Percentiles rank a stretch among this genome's conserved stretches.
Evolutionary conservation across 768 basidiomycete species (phyloP).

Genomic region (Termitomyces sp.): DNA sequence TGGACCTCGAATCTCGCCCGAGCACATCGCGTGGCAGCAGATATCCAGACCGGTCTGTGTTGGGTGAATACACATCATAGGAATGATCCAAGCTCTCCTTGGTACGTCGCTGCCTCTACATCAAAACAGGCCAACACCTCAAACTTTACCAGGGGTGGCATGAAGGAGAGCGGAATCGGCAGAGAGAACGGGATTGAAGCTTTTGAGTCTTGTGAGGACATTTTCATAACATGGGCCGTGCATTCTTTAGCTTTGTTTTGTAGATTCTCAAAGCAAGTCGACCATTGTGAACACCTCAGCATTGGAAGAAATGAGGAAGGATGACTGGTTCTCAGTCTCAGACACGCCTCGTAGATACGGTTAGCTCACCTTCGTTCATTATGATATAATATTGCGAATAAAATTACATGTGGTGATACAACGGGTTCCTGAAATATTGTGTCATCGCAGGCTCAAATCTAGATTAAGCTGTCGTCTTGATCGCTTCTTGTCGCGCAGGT

Average conservation of each 20-base stretch:
- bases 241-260: neutral
- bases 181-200: constrained; percentile 85
- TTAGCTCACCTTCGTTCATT: constrained; percentile 26
- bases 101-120: constrained; percentile 40
- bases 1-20: constrained; percentile 76
- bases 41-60: constrained; percentile 71
- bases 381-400: neutral
- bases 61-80: constrained; percentile 92
- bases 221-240: neutral
- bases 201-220: constrained; percentile 63
- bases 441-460: constrained; percentile 4
- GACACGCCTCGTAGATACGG: constrained; percentile 60
- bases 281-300: constrained; percentile 71
- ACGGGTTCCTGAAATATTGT: constrained; percentile 1
- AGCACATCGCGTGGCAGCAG: constrained; percentile 69
- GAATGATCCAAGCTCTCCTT: constrained; percentile 87
- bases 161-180: constrained; percentile 88
- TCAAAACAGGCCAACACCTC: neutral
- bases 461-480: constrained; percentile 45
- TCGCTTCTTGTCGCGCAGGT: constrained; percentile 44
- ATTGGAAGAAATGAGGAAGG: constrained; percentile 52
- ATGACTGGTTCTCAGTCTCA: constrained; percentile 78
- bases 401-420: constrained; percentile 18
- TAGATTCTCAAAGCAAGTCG: constrained; percentile 86
- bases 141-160: constrained; percentile 62